Conservation (phyloP, 2,329 filamentous ascomycete species). For the Aspergillus caelatus region DNA sequence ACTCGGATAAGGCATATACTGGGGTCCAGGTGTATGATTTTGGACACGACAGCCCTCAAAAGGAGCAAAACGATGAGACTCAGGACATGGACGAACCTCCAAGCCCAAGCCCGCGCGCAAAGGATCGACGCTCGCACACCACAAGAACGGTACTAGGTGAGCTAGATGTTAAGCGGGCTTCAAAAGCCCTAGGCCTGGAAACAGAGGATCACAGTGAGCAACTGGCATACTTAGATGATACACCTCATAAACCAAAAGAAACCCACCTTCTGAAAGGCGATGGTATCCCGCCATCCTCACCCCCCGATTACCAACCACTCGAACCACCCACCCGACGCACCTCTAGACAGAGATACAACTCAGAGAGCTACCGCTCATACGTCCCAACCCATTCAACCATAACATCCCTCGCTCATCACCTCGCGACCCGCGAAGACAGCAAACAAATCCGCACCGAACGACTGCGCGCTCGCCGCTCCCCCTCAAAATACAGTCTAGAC, state of each 20-base stretch:
- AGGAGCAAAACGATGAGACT: slow-evolving; percentile 28
- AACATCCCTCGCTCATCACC: slow-evolving; percentile 27
- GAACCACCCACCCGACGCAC: slow-evolving; percentile 27
- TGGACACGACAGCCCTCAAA: slow-evolving; percentile 23
- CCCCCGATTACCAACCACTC: slow-evolving; percentile 30
- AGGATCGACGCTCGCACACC: slow-evolving; percentile 26
- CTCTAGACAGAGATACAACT: slow-evolving; percentile 25
- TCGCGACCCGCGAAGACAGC: slow-evolving; percentile 21
- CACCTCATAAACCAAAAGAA: slow-evolving; percentile 21
- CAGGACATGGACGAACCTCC: slow-evolving; percentile 36
- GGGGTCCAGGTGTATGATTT: slow-evolving; percentile 34
- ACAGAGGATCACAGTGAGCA: slow-evolving; percentile 34
- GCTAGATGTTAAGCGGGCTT: slow-evolving; percentile 27
- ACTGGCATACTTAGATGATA: slow-evolving; percentile 23
- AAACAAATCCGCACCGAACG: slow-evolving; percentile 25
- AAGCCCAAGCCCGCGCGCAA: slow-evolving; percentile 40
- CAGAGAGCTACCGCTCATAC: slow-evolving; percentile 27
- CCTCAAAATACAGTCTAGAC: slow-evolving; percentile 34
- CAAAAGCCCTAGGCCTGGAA: slow-evolving; percentile 27
- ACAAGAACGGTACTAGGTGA: slow-evolving; percentile 17
- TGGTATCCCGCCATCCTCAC: slow-evolving; percentile 34
- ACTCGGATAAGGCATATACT: slow-evolving; percentile 32
- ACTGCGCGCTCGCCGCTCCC: slow-evolving; percentile 26
- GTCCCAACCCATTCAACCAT: slow-evolving; percentile 28
- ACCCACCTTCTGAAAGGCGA: slow-evolving; percentile 19